Conservation (phyloP, 2,329 filamentous ascomycete species). For the Beauveria pseudobassiana region DNA sequence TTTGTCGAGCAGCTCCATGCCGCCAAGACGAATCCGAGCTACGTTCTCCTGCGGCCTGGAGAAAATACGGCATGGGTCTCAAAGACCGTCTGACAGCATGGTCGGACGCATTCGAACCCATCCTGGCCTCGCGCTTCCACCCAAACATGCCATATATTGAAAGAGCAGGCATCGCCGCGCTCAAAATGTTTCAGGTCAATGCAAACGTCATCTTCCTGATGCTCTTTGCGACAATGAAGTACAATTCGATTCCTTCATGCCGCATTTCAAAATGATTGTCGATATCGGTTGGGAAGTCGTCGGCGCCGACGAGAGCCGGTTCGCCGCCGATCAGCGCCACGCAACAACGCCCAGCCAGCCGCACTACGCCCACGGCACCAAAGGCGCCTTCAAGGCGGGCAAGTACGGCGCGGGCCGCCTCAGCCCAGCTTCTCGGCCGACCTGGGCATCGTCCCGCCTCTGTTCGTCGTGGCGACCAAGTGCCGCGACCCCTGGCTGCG, state of each 20-base stretch:
- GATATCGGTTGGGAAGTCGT: slow-evolving; percentile 52
- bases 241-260: slow-evolving; percentile 48
- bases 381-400: slow-evolving; percentile 32
- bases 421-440: slow-evolving; percentile 57
- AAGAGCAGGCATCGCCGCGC: slow-evolving; percentile 51
- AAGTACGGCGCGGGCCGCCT: slow-evolving; percentile 42
- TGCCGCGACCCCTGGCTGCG: slow-evolving; percentile 51
- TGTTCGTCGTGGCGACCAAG: slow-evolving; percentile 60
- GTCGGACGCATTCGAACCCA: slow-evolving; percentile 47
- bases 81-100: slow-evolving; percentile 45
- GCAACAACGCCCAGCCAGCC: background rate
- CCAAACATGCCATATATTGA: slow-evolving; percentile 46
- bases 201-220: slow-evolving; percentile 49
- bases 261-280: slow-evolving; percentile 47
- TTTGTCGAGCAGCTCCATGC: slow-evolving; percentile 49
- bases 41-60: slow-evolving; percentile 43
- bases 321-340: slow-evolving; percentile 36
- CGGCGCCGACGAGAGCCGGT: slow-evolving; percentile 47
- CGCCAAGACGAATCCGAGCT: slow-evolving; percentile 42
- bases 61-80: slow-evolving; percentile 40
- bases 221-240: slow-evolving; percentile 51
- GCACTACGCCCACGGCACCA: slow-evolving; percentile 3
- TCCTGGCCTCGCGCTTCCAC: slow-evolving; percentile 41
- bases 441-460: slow-evolving; percentile 54
- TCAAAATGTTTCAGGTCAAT: slow-evolving; percentile 58